A percentile compares a stretch with the other conserved stretches of the same genome.
These are phyloP conservation scores for Leptographium lundbergii DNA, from an alignment of 2,329 filamentous ascomycete genomes.

Conservation along the genomic window DNA sequence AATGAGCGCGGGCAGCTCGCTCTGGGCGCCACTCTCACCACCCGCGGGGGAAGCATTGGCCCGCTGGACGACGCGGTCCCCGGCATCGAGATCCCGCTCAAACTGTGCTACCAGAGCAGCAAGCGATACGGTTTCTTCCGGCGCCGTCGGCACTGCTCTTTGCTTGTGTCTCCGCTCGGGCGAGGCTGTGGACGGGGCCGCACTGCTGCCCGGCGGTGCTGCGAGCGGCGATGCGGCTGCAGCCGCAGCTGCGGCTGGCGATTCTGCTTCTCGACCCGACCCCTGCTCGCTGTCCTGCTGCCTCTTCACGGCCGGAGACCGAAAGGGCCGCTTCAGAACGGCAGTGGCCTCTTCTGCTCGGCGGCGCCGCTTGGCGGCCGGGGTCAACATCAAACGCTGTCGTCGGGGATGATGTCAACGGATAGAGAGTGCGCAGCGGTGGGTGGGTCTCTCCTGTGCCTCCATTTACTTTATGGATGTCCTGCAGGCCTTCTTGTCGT, in stretches of 20 bases:
- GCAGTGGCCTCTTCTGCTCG: slow-evolving; percentile 43
- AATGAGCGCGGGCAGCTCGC: slow-evolving; percentile 42
- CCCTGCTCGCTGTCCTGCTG: neutral
- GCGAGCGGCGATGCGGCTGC: neutral
- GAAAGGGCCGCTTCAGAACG: slow-evolving; percentile 58
- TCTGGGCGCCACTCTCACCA: slow-evolving; percentile 23
- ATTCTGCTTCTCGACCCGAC: neutral
- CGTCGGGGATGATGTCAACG: neutral
- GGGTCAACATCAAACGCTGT: slow-evolving; percentile 14
- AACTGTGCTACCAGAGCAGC: slow-evolving; percentile 6
- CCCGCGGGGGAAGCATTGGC: neutral
- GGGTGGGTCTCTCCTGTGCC: neutral
- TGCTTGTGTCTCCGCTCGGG: slow-evolving; percentile 18
- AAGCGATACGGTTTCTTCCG: neutral
- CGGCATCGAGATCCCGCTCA: slow-evolving; percentile 4
- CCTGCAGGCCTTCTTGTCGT: neutral
- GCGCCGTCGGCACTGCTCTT: slow-evolving; percentile 20
- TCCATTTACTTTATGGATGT: neutral
- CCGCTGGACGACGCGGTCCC: neutral
- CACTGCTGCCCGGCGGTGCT: neutral
- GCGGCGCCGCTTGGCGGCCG: slow-evolving; percentile 43
- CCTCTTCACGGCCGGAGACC: slow-evolving; percentile 37
- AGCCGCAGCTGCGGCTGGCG: neutral
- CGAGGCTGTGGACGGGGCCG: neutral
- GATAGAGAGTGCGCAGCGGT: neutral